phyloP scores from a whole-genome alignment of 106 monocot species.

The Allium cepa region DNA sequence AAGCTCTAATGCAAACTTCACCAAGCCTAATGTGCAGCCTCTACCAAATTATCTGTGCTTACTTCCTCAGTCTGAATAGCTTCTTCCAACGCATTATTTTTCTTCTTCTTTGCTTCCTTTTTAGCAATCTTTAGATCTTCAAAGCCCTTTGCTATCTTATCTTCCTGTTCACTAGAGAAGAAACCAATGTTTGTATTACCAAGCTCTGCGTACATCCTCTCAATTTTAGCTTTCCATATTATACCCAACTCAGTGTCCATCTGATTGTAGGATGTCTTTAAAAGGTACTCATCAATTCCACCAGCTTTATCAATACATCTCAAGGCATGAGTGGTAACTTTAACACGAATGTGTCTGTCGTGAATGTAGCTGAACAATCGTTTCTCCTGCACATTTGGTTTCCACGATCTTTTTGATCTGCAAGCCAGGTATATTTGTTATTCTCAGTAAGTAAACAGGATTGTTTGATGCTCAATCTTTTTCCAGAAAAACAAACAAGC shows the following conservation, averaged over 20 bases:
- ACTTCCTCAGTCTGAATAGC: constrained; percentile 12
- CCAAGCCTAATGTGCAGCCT: constrained; percentile 4
- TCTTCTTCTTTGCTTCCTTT: constrained; percentile 24
- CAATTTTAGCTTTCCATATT: constrained; percentile 78
- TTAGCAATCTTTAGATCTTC: constrained; percentile 36
- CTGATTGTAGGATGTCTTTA: constrained; percentile 79
- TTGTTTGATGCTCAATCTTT: too few relatives aligned
- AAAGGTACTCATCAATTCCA: constrained; percentile 89
- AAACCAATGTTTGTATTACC: constrained; percentile 60
- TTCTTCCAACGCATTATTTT: constrained; percentile 5
- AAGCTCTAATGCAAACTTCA: background rate
- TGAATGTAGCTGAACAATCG: constrained; percentile 88
- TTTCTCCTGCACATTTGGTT: constrained; percentile 96
- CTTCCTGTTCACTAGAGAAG: constrained; percentile 61
- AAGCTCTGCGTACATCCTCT: constrained; percentile 72
- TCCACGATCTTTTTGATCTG: constrained; percentile 74
- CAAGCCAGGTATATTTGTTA: background rate
- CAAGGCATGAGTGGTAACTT: constrained; percentile 85
- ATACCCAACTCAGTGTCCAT: constrained; percentile 88
- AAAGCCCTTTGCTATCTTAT: constrained; percentile 51
- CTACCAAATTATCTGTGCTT: background rate
- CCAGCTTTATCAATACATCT: constrained; percentile 94
- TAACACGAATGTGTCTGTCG: constrained; percentile 69
- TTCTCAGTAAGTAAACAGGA: too few relatives aligned
- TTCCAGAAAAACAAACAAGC: too few relatives aligned